Evolutionary conservation across 495 filamentous ascomycete genomes (phyloP), one percentile per base, ranked within the genome.

Genomic region (Trypethelium eluteriae): DNA sequence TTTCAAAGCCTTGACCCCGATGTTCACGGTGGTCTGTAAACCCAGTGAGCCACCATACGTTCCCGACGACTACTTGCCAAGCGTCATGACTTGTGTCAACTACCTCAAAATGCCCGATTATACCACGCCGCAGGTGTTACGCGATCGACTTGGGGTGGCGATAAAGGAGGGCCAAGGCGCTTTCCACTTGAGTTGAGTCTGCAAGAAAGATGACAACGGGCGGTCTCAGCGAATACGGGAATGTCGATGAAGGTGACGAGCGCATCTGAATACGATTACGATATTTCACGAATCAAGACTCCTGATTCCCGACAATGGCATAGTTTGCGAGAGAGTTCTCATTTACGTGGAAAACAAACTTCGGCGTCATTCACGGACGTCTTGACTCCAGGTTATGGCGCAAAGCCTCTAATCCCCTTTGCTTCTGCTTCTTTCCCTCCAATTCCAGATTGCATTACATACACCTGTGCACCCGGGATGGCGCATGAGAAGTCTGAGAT

Each of bases 71-170:
- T 98, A 97, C 70, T 82, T 99, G 41, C 92, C 95, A 35, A 97
- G 93, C 72, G 95, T 98, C 74, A 99, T 99, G 95, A 99, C 95
- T 56, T 98, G 95, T 76, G 94, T 96, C 75, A 99, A 99, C 75
- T 99, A 99, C 75, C 88, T 99, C 70, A 99, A 99, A 77, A 82
- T 99, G 72, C 95, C 95, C 32, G 92, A 99, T 77, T 99, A 99
- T 78, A 93, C 87, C 71, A 84, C 79, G 72, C 77, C 96, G 67
- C 84, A 91, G 16, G 82, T 89, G 46, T 83, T 99, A 74, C 85
- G 82, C 65, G 81, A 86, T 70, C 87, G 88, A 74, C 79, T 99
- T 39, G 86, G 85, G 53, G 86, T 89, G 63, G 95, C 95, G 49
- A 96, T 96, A 71, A 89, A 86, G 75, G 95, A 99, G 80, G 95